Conservation (phyloP, 257 asterid species). For the Plantago elongata region DNA sequence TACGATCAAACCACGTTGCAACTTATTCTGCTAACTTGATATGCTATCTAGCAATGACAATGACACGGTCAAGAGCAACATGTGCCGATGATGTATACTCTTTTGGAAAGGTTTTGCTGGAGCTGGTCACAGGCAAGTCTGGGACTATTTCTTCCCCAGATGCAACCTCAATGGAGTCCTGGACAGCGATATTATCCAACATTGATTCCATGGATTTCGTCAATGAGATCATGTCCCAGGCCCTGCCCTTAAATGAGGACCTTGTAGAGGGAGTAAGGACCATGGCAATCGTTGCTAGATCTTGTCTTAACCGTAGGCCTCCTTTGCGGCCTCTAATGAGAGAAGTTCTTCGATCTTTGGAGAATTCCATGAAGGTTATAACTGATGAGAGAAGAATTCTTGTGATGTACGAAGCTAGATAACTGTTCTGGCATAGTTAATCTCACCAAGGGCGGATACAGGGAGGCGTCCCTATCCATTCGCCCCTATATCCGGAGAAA, state of each 20-base stretch:
- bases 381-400: constrained; percentile 49
- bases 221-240: constrained; percentile 43
- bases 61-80: constrained; percentile 26
- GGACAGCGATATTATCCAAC: constrained; percentile 35
- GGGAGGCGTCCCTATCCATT: too few relatives aligned
- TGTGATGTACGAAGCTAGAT: neutral
- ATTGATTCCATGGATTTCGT: constrained; percentile 47
- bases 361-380: constrained; percentile 39
- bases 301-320: constrained; percentile 59
- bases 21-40: neutral
- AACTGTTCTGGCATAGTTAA: too few relatives aligned
- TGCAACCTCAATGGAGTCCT: constrained; percentile 31
- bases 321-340: constrained; percentile 47
- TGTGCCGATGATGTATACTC: constrained; percentile 58
- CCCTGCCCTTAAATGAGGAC: constrained; percentile 36
- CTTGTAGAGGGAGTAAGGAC: constrained; percentile 56
- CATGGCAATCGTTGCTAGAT: constrained; percentile 52
- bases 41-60: constrained; percentile 12
- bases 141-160: constrained; percentile 51
- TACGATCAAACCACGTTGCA: neutral
- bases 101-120: constrained; percentile 60
- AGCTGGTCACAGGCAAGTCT: constrained; percentile 54
- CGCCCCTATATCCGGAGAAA: too few relatives aligned
- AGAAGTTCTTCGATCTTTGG: constrained; percentile 52
- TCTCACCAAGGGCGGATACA: too few relatives aligned